These are phyloP conservation scores for Pleurotus cornucopiae DNA, from an alignment of 768 basidiomycete species.

Conservation along the genomic window DNA sequence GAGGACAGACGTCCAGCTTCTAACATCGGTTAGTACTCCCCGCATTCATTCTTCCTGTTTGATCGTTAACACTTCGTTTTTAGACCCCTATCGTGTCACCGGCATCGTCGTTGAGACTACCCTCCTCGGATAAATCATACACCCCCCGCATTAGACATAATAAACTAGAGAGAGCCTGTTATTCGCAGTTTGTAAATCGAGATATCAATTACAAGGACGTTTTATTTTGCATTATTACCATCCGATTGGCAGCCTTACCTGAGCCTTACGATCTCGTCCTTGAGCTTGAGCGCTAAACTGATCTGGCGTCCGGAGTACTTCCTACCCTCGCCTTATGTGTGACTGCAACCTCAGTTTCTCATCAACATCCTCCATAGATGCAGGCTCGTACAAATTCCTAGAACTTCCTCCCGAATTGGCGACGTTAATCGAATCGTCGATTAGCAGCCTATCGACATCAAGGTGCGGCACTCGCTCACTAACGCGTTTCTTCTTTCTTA, in stretches of 20 bases:
- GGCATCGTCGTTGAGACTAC: slow-evolving; percentile 88
- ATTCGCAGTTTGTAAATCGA: slow-evolving; percentile 4
- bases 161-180: background rate
- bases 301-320: no score
- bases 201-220: background rate
- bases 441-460: slow-evolving; percentile 25
- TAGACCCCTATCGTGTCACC: slow-evolving; percentile 95
- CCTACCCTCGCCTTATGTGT: slow-evolving; percentile 26
- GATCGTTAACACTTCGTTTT: slow-evolving; percentile 1
- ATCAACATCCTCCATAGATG: slow-evolving; percentile 37
- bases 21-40: slow-evolving; percentile 77
- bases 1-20: slow-evolving; percentile 97
- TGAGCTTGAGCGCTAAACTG: no score
- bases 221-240: slow-evolving; percentile 6
- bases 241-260: background rate
- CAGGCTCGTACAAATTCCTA: slow-evolving; percentile 61
- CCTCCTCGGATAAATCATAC: slow-evolving; percentile 35
- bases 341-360: slow-evolving; percentile 53
- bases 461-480: slow-evolving; percentile 17
- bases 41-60: slow-evolving; percentile 1
- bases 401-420: slow-evolving; percentile 72
- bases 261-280: no score
- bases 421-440: slow-evolving; percentile 52
- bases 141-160: slow-evolving; percentile 1
- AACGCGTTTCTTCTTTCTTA: no score